These are phyloP conservation scores for Boletus sensibilis DNA, from an alignment of 768 basidiomycete genomes.

Conservation along the genomic window DNA sequence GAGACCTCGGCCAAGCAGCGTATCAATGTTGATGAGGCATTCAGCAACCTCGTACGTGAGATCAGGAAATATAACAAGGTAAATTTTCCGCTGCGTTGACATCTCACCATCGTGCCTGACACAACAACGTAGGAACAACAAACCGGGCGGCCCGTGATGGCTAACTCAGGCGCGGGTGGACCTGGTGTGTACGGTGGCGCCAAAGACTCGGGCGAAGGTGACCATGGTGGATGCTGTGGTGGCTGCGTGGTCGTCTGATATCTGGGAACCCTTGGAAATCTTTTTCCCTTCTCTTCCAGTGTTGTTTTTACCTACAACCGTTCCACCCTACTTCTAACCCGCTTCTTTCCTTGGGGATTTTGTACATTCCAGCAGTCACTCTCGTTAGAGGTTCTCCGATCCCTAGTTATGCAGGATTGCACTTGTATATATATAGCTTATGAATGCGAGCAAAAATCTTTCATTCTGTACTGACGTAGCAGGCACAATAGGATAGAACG, in stretches of 20 bases:
- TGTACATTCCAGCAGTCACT: constrained; percentile 13
- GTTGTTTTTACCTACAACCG: constrained; percentile 9
- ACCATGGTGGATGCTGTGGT: constrained; percentile 60
- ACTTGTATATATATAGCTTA: constrained; percentile 31
- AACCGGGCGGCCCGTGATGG: constrained; percentile 65
- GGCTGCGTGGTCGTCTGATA: constrained; percentile 61
- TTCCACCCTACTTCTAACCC: constrained; percentile 1
- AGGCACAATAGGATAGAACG: neutral
- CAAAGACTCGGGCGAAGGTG: constrained; percentile 50
- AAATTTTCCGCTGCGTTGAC: constrained; percentile 12
- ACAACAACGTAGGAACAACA: constrained; percentile 59
- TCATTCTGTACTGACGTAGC: constrained; percentile 4
- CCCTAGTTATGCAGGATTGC: constrained; percentile 10
- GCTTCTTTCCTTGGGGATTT: constrained; percentile 9
- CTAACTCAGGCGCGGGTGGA: constrained; percentile 41
- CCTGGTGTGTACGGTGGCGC: constrained; percentile 49
- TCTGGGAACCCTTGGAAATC: neutral
- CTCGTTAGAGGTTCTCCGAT: constrained; percentile 4
- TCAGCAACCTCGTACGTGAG: constrained; percentile 88
- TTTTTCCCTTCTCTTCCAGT: neutral
- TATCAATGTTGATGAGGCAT: constrained; percentile 96
- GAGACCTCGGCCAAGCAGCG: constrained; percentile 96
- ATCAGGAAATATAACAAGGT: constrained; percentile 95
- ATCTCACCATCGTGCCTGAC: constrained; percentile 9
- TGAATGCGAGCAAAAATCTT: constrained; percentile 4